phyloP scores from a whole-genome alignment of 305 asterid genomes.

The Andrographis paniculata region DNA sequence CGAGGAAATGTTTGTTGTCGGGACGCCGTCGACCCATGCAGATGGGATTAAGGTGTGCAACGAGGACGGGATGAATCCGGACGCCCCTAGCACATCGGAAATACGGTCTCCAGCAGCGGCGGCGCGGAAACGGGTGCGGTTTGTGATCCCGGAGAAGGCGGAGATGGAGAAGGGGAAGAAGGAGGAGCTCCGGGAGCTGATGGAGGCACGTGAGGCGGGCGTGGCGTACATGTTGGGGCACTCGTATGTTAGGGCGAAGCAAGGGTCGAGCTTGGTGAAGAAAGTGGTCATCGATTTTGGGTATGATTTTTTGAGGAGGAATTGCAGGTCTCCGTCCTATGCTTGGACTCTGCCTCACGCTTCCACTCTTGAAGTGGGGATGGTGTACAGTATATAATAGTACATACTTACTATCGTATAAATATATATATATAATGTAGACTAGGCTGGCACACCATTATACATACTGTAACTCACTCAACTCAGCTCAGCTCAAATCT shows the following conservation, averaged over 20 bases:
- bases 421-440: too few species aligned
- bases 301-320: slow-evolving; percentile 55
- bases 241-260: slow-evolving; percentile 46
- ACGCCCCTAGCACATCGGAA: slow-evolving; percentile 19
- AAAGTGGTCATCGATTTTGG: slow-evolving; percentile 42
- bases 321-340: slow-evolving; percentile 37
- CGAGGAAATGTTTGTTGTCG: slow-evolving; percentile 39
- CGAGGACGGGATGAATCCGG: slow-evolving; percentile 14
- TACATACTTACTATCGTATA: too few species aligned
- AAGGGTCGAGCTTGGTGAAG: slow-evolving; percentile 44
- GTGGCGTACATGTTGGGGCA: slow-evolving; percentile 53
- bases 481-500: too few species aligned
- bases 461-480: too few species aligned
- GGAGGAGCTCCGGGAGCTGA: slow-evolving; percentile 41
- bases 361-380: slow-evolving; percentile 67
- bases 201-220: slow-evolving; percentile 62
- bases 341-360: slow-evolving; percentile 54
- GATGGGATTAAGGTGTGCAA: slow-evolving; percentile 23
- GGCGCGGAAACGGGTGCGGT: slow-evolving; percentile 39
- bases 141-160: slow-evolving; percentile 42
- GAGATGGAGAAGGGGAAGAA: slow-evolving; percentile 18
- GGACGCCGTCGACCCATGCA: slow-evolving; percentile 33
- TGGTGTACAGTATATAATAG: slow-evolving; percentile 54
- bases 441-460: too few species aligned
- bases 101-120: slow-evolving; percentile 15